Base-by-base conservation (phyloP, 1,284 basidiomycete genomes). In the Tilletia horrida region DNA sequence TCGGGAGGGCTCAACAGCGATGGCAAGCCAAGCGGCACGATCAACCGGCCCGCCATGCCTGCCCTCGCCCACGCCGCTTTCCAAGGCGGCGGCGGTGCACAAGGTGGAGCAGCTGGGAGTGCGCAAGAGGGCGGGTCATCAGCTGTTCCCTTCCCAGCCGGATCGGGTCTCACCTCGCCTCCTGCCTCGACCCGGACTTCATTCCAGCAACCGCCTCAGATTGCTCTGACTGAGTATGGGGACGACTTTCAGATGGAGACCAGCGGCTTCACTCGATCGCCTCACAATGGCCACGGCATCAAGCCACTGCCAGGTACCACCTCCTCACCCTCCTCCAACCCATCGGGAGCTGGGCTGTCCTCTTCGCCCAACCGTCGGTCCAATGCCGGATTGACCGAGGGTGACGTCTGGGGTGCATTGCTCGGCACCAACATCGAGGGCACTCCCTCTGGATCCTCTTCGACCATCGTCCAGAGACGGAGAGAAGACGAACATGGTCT, bases 361-460 rank as follows among this genome's bases (percentile, higher is more conserved):
- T 14, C 23, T 40, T 59, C 55, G 2, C 55, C 55, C 31, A 18
- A 9, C 14, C 27, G 16, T 31, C 55, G 55, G 16, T 4, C 55
- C 3, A 29, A 13, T 8, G 55, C 27, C 3, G 45, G 18, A 6
- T 27, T 59, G 14, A 59, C 55, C 14, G 55, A 59, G n/a, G 55
- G 55, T 35, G 55, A 59, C 35, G 55, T 59, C 55, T 59, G 55
- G 55, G 55, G 55, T 40, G 55, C 55, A 16, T 29, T 59, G 4
- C n/a, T 59, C 9, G 55, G 55, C 31, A 59, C 55, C 14, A 59
- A 59, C 27, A 29, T 9, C 27, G 55, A 35, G 27, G 16, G 14
- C 16, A 31, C 18, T 48, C 45, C 18, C 6, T 23, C 45, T n/a
- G 45, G 16, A 48, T 18, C 45, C 6, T 23, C 45, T 7, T n/a